phyloP scores from a whole-genome alignment of 495 filamentous ascomycete species.

The Chaetomium fimeti region DNA sequence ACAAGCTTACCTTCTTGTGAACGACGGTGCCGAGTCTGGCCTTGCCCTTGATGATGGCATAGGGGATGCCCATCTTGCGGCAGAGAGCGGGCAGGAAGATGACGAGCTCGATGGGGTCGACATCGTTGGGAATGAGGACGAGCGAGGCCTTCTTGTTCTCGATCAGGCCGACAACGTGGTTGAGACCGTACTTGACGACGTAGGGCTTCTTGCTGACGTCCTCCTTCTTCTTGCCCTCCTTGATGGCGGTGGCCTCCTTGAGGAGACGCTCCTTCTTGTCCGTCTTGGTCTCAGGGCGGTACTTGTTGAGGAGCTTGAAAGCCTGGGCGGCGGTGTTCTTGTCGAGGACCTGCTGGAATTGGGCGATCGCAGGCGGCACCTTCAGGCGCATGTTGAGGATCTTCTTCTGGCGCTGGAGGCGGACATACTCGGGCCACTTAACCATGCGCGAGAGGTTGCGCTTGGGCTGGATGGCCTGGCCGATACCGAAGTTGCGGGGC shows the following conservation, averaged over 20 bases:
- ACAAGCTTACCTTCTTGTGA: slow-evolving; percentile 86
- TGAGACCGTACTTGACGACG: slow-evolving; percentile 98
- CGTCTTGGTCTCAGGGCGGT: slow-evolving; percentile 96
- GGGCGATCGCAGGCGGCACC: slow-evolving; percentile 94
- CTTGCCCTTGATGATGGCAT: slow-evolving; percentile 99
- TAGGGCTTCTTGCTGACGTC: slow-evolving; percentile 99
- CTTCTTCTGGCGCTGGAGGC: slow-evolving; percentile 99
- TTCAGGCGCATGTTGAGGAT: slow-evolving; percentile 98
- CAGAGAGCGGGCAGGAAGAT: slow-evolving; percentile 98
- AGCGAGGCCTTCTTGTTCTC: slow-evolving; percentile 99
- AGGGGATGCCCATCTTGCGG: slow-evolving; percentile 99
- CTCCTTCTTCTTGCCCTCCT: slow-evolving; percentile 99
- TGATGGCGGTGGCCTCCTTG: slow-evolving; percentile 95
- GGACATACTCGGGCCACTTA: slow-evolving; percentile 98
- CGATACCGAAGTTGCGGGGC: slow-evolving; percentile 95
- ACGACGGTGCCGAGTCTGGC: slow-evolving; percentile 97
- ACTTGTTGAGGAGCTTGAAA: slow-evolving; percentile 99
- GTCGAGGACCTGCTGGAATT: slow-evolving; percentile 97
- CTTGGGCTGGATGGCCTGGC: slow-evolving; percentile 96
- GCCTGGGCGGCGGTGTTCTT: slow-evolving; percentile 94
- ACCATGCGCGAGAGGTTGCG: slow-evolving; percentile 99
- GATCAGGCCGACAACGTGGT: slow-evolving; percentile 98
- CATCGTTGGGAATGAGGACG: slow-evolving; percentile 98
- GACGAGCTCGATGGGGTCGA: slow-evolving; percentile 99
- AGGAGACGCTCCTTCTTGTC: slow-evolving; percentile 99